Percentiles rank a stretch among this genome's conserved stretches.
Evolutionary conservation across 1,139 yeast genomes (phyloP).

Genomic region (Zygosaccharomyces pseudobailii): DNA sequence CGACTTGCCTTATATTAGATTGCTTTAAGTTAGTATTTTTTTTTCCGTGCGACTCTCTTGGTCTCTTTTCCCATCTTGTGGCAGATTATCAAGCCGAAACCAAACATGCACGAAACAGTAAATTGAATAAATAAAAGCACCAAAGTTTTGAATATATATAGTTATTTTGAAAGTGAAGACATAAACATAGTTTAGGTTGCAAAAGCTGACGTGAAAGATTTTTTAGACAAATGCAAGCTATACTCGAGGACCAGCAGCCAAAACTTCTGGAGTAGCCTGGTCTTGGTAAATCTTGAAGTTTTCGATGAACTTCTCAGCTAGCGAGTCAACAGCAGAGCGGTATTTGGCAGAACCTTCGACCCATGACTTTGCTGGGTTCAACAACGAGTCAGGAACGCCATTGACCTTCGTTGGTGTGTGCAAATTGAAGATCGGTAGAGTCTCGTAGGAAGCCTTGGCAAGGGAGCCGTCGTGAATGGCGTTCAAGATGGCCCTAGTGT

Average conservation of each 20-base stretch:
- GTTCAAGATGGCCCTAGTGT: conserved; percentile 95
- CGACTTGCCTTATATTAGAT: background rate
- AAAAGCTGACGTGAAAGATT: too few relatives aligned
- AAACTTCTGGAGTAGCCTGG: conserved; percentile 79
- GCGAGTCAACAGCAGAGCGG: conserved; percentile 60
- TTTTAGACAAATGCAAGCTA: conserved; percentile 3
- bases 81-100: too few relatives aligned
- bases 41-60: background rate
- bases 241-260: conserved; percentile 81
- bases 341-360: conserved; percentile 65
- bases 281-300: conserved; percentile 83
- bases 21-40: too few relatives aligned
- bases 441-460: conserved; percentile 74
- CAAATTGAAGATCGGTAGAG: conserved; percentile 82
- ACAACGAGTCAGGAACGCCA: conserved; percentile 75
- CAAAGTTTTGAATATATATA: too few relatives aligned
- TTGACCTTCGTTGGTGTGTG: conserved; percentile 78
- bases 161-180: too few relatives aligned
- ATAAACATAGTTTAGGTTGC: too few relatives aligned
- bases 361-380: conserved; percentile 90
- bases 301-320: conserved; percentile 75
- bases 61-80: too few relatives aligned
- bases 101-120: too few relatives aligned
- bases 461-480: conserved; percentile 92
- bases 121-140: too few relatives aligned